Conservation (phyloP, 192 early-diverging fungal species). For the Backusella liffmaniae region DNA sequence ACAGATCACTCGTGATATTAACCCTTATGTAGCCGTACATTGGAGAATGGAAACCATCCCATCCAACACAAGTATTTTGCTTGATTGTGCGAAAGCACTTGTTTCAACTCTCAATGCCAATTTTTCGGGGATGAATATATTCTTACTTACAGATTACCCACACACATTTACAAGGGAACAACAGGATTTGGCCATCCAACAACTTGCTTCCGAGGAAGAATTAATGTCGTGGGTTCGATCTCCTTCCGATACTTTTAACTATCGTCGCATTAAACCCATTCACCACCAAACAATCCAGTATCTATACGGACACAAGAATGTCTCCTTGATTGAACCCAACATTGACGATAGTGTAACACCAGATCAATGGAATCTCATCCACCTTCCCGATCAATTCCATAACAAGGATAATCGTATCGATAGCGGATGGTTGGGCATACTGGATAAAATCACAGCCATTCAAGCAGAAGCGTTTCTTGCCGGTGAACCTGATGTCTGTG, state of each 20-base stretch:
- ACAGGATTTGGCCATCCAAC: neutral
- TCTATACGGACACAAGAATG: conserved; percentile 25
- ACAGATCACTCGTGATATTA: neutral
- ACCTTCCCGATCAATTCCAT: neutral
- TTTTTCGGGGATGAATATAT: conserved; percentile 17
- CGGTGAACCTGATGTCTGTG: conserved; percentile 33
- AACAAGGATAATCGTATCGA: neutral
- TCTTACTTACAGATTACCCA: conserved; percentile 40
- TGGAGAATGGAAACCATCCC: conserved; percentile 33
- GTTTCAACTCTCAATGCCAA: neutral
- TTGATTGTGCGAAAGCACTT: conserved; percentile 23
- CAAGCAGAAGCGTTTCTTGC: conserved; percentile 27
- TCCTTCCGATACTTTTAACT: conserved; percentile 19
- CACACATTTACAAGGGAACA: conserved; percentile 14
- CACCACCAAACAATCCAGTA: conserved; percentile 36
- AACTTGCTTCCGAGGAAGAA: neutral
- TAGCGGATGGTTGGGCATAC: conserved; percentile 27
- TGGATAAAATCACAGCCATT: conserved; percentile 39
- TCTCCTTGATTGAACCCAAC: conserved; percentile 11
- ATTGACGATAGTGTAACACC: neutral
- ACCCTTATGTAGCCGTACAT: conserved; percentile 35
- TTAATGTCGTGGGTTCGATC: conserved; percentile 8
- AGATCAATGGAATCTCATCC: conserved; percentile 26
- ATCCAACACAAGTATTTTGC: conserved; percentile 1
- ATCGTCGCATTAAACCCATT: neutral